A percentile compares a stretch with the other conserved stretches of the same genome.
Evolutionary conservation across 495 filamentous ascomycete species (phyloP).

Genomic region (Pyronema omphalodes): DNA sequence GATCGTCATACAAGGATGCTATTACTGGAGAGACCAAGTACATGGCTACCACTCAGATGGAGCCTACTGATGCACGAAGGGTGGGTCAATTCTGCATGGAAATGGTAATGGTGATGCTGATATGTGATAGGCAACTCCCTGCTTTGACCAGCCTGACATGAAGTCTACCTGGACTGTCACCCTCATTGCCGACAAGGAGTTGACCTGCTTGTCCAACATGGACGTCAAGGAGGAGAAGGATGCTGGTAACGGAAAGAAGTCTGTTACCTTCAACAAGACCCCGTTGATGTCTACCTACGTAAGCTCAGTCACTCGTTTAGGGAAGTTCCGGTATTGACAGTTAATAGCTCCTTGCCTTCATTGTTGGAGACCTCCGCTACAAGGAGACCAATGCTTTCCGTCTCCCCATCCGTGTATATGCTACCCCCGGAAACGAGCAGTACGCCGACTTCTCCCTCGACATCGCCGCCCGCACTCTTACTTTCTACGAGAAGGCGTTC

Average conservation of each 20-base stretch:
- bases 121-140: constrained; percentile 41
- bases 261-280: constrained; percentile 54
- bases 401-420: constrained; percentile 52
- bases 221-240: constrained; percentile 49
- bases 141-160: constrained; percentile 60
- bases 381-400: constrained; percentile 60
- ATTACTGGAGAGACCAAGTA: constrained; percentile 36
- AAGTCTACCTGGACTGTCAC: constrained; percentile 60
- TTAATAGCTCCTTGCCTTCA: constrained; percentile 46
- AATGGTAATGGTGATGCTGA: background rate
- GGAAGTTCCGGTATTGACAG: background rate
- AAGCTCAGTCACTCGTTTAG: background rate
- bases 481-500: constrained; percentile 63
- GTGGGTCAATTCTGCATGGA: constrained; percentile 3
- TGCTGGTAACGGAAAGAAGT: constrained; percentile 42
- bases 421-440: constrained; percentile 43
- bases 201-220: constrained; percentile 70
- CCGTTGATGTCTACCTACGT: constrained; percentile 60
- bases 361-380: constrained; percentile 56
- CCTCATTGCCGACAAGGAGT: constrained; percentile 49
- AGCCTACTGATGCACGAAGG: constrained; percentile 56
- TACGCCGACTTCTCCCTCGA: constrained; percentile 52
- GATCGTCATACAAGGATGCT: constrained; percentile 54
- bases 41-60: constrained; percentile 66
- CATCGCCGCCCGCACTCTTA: constrained; percentile 46